These are phyloP conservation scores for Fraxinus velutina DNA, from an alignment of 305 asterid species.

Conservation along the genomic window DNA sequence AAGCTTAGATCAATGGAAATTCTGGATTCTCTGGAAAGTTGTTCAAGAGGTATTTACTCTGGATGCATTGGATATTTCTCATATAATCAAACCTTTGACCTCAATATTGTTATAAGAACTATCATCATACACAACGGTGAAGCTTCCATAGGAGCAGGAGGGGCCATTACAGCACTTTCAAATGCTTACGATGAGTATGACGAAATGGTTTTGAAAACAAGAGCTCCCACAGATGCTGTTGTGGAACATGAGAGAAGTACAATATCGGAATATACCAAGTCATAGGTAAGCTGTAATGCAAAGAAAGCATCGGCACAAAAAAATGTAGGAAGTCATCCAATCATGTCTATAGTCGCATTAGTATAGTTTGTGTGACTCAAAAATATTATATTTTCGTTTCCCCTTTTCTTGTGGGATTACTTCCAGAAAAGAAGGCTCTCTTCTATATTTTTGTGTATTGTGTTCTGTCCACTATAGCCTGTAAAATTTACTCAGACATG, in stretches of 20 bases:
- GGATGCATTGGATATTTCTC: slow-evolving; percentile 98
- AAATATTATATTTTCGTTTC: not conserved
- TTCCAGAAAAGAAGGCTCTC: not conserved
- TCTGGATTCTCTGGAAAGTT: slow-evolving; percentile 74
- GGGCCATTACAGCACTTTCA: slow-evolving; percentile 90
- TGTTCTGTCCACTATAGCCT: not conserved
- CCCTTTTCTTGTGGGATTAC: not conserved
- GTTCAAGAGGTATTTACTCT: slow-evolving; percentile 89
- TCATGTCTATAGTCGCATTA: not conserved
- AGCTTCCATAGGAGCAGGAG: slow-evolving; percentile 92
- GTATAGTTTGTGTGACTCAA: not conserved
- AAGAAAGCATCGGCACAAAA: not conserved
- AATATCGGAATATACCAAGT: not conserved
- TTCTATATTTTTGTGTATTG: not conserved
- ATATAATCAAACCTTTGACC: slow-evolving; percentile 91
- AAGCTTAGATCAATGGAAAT: slow-evolving; percentile 92
- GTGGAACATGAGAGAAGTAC: slow-evolving; percentile 32
- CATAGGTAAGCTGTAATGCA: not conserved
- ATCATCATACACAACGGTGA: slow-evolving; percentile 65
- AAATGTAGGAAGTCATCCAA: not conserved
- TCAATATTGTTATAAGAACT: slow-evolving; percentile 81
- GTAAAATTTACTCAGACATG: no score
- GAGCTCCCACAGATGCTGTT: slow-evolving; percentile 72
- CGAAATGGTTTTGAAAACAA: slow-evolving; percentile 81
- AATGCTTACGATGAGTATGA: slow-evolving; percentile 76